Percentiles rank a stretch among this genome's conserved stretches.
Conservation (phyloP, 2,329 filamentous ascomycete genomes). For the Leptographium radiaticola region DNA sequence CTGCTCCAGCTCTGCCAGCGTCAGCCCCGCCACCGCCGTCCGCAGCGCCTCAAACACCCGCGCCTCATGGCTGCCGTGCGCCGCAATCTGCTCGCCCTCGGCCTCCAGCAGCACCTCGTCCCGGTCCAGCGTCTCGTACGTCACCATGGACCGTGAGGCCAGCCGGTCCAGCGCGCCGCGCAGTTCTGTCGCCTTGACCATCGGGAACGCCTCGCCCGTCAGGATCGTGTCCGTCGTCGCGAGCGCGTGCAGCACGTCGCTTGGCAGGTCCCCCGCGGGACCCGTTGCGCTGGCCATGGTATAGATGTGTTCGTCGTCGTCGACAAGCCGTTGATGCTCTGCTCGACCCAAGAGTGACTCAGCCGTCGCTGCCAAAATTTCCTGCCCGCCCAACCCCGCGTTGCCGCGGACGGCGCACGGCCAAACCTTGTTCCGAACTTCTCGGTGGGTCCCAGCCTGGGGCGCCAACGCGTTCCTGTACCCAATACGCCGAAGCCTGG, state of each 20-base stretch:
- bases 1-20: constrained; percentile 59
- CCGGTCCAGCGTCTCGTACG: constrained; percentile 69
- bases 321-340: background rate
- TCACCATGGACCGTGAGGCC: constrained; percentile 71
- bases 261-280: constrained; percentile 41
- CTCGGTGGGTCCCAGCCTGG: too few species aligned
- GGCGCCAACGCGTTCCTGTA: too few species aligned
- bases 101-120: constrained; percentile 66
- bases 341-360: background rate
- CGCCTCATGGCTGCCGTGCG: constrained; percentile 69
- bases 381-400: background rate
- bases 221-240: constrained; percentile 50
- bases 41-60: constrained; percentile 67
- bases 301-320: background rate
- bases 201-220: constrained; percentile 57
- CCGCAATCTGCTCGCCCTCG: constrained; percentile 59
- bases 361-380: background rate
- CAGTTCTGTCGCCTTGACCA: constrained; percentile 51
- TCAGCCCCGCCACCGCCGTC: constrained; percentile 64
- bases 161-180: constrained; percentile 86
- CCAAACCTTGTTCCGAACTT: background rate
- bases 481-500: too few species aligned
- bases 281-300: constrained; percentile 15
- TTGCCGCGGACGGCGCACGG: background rate
- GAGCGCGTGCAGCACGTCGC: constrained; percentile 53